phyloP scores from a whole-genome alignment of 129 eudicot species.

The Sambucus nigra region DNA sequence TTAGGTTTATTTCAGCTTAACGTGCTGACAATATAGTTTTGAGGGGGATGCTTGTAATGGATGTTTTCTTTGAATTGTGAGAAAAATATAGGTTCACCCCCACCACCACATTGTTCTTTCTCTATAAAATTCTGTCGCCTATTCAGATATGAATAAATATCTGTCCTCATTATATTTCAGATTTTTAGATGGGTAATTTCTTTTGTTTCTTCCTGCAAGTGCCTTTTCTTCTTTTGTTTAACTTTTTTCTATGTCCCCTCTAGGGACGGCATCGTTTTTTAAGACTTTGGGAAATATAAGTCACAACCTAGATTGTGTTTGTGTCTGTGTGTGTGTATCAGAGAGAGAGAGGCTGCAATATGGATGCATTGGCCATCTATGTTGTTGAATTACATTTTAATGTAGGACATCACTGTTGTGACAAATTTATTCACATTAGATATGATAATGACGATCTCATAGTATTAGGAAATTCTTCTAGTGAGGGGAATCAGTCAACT shows the following conservation, averaged over 20 bases:
- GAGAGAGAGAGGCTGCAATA: too few species aligned
- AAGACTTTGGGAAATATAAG: too few species aligned
- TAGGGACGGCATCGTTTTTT: background rate
- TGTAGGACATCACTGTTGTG: background rate
- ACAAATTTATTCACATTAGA: background rate
- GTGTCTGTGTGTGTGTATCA: too few species aligned
- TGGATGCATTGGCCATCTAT: background rate
- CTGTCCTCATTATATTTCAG: background rate
- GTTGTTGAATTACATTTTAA: background rate
- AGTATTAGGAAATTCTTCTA: background rate
- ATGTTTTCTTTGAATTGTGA: background rate
- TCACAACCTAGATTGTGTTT: too few species aligned
- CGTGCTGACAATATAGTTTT: background rate
- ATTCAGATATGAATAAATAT: background rate
- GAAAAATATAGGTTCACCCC: too few species aligned
- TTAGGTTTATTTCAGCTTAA: background rate
- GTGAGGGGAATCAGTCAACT: slow-evolving; percentile 1
- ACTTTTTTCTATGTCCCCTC: background rate
- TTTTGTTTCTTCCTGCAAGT: too few species aligned
- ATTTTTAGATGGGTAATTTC: background rate
- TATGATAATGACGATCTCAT: background rate
- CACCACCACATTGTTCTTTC: background rate
- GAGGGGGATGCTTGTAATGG: background rate
- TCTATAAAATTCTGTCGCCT: background rate
- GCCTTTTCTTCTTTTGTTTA: background rate